These are phyloP conservation scores for Irpex sp. DNA, from an alignment of 1,284 basidiomycete genomes.

Conservation along the genomic window DNA sequence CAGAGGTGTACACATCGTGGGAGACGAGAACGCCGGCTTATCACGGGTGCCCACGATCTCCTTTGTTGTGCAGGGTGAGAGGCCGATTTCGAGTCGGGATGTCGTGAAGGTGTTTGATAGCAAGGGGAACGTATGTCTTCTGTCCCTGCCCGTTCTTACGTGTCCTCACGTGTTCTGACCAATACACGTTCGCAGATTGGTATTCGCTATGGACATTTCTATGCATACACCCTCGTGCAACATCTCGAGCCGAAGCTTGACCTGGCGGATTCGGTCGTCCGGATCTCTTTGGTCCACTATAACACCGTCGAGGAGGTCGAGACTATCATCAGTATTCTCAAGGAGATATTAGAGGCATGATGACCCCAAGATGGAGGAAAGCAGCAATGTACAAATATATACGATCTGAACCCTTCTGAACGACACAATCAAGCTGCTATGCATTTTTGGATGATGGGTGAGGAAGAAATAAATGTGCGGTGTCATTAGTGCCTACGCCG, in stretches of 20 bases:
- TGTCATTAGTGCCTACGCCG: no score
- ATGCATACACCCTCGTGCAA: conserved; percentile 65
- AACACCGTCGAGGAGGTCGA: conserved; percentile 72
- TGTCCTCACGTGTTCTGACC: background rate
- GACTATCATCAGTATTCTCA: conserved; percentile 50
- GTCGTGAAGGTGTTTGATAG: conserved; percentile 63
- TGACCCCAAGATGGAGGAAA: background rate
- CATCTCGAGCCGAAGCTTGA: conserved; percentile 53
- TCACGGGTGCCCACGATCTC: conserved; percentile 68
- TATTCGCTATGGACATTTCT: conserved; percentile 77
- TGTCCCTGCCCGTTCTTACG: background rate
- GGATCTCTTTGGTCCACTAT: conserved; percentile 80
- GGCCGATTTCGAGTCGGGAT: conserved; percentile 52
- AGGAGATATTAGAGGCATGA: conserved; percentile 35
- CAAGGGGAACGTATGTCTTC: conserved; percentile 52
- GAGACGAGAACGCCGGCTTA: conserved; percentile 43
- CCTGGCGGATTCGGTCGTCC: conserved; percentile 63
- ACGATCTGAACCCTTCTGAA: no score
- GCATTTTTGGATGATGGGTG: background rate
- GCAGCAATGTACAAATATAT: background rate
- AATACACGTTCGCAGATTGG: conserved; percentile 47
- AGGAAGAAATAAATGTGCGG: background rate
- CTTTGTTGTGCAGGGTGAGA: conserved; percentile 62
- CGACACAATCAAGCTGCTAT: no score
- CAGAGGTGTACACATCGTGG: conserved; percentile 65